A percentile compares a stretch with the other conserved stretches of the same genome.
Evolutionary conservation across 2,329 filamentous ascomycete genomes (phyloP).

Genomic region (Monosporascus cannonballus): DNA sequence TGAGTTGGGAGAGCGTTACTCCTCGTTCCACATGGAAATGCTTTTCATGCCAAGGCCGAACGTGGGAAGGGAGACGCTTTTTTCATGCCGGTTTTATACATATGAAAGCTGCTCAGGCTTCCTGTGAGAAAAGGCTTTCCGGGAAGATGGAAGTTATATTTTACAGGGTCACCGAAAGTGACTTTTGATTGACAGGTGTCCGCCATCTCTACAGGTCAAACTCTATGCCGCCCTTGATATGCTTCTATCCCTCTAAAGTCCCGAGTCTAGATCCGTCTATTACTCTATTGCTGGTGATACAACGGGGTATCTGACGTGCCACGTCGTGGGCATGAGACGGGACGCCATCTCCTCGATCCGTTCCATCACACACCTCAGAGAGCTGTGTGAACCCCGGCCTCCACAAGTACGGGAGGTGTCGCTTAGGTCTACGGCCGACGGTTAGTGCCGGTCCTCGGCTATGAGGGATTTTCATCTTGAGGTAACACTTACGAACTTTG

Average conservation of each 20-base stretch:
- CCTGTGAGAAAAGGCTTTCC: slow-evolving; percentile 1
- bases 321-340: slow-evolving; percentile 13
- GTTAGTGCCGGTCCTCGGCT: slow-evolving; percentile 5
- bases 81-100: neutral
- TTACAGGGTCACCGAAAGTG: slow-evolving; percentile 13
- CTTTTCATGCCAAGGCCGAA: neutral
- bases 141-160: slow-evolving; percentile 15
- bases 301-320: slow-evolving; percentile 21
- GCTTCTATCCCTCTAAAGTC: slow-evolving; percentile 17
- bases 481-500: slow-evolving; percentile 67
- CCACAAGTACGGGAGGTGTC: slow-evolving; percentile 22
- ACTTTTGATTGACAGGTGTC: slow-evolving; percentile 6
- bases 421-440: slow-evolving; percentile 24
- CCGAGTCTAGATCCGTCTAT: slow-evolving; percentile 27
- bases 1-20: slow-evolving; percentile 1
- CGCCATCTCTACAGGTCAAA: slow-evolving; percentile 27
- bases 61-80: neutral
- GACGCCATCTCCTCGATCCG: slow-evolving; percentile 16
- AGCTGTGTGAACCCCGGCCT: slow-evolving; percentile 23
- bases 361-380: slow-evolving; percentile 22
- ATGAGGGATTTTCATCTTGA: slow-evolving; percentile 5
- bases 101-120: neutral
- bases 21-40: neutral
- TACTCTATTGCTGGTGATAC: slow-evolving; percentile 28
- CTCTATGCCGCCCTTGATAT: slow-evolving; percentile 20